Evolutionary conservation across 192 early-diverging fungal species (phyloP).

Genomic region (Cladochytrium replicatum): DNA sequence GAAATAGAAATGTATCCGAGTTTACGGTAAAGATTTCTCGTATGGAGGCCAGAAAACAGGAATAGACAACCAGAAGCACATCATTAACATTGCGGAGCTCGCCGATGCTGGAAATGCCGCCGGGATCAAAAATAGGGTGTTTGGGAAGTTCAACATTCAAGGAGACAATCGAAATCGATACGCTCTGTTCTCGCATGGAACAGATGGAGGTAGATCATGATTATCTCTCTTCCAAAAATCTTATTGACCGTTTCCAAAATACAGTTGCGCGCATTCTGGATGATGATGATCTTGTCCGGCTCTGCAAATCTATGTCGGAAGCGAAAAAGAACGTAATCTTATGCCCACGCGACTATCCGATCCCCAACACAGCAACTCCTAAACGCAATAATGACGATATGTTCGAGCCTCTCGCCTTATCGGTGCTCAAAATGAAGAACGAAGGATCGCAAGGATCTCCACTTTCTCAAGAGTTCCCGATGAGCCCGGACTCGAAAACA

Average conservation of each 20-base stretch:
- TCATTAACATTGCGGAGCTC: conserved; percentile 64
- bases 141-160: conserved; percentile 74
- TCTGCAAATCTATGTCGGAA: conserved; percentile 39
- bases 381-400: conserved; percentile 1
- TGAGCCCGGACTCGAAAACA: no score
- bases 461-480: no score
- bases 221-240: not conserved
- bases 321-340: no score
- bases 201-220: conserved; percentile 4
- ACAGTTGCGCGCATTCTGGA: conserved; percentile 11
- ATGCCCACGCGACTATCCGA: not conserved
- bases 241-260: no score
- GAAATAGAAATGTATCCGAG: conserved; percentile 56
- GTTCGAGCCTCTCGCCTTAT: not conserved
- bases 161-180: conserved; percentile 18
- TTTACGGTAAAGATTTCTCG: no score
- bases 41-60: no score
- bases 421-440: not conserved
- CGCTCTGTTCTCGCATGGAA: conserved; percentile 10
- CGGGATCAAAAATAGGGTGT: conserved; percentile 57
- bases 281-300: conserved; percentile 68
- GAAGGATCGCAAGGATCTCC: not conserved
- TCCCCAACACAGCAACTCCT: not conserved
- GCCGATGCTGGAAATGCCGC: conserved; percentile 61
- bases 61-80: conserved; percentile 64